phyloP scores from a whole-genome alignment of 345 rosid genomes.

The Brassica juncea region DNA sequence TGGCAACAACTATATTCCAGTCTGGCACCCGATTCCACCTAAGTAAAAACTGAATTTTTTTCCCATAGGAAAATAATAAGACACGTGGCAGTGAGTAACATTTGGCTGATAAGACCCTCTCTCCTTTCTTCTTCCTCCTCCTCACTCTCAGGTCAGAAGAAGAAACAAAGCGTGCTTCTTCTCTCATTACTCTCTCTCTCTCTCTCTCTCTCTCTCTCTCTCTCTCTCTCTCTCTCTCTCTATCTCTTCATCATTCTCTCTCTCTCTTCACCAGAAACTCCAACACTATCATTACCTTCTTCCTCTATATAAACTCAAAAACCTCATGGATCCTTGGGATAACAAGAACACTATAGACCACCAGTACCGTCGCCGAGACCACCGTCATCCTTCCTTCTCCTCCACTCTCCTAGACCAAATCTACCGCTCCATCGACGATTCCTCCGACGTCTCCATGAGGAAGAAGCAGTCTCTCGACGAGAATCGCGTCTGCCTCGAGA shows the following conservation, averaged over 20 bases:
- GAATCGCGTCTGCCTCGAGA: slow-evolving; percentile 18
- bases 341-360: slow-evolving; percentile 1
- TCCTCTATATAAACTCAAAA: slow-evolving; percentile 28
- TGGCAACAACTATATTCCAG: slow-evolving; percentile 12
- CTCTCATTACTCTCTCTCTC: slow-evolving; percentile 8
- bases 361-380: slow-evolving; percentile 32
- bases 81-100: slow-evolving; percentile 35
- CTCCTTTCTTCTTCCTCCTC: background rate
- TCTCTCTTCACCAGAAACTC: slow-evolving; percentile 18
- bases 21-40: slow-evolving; percentile 24
- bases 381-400: slow-evolving; percentile 77
- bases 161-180: slow-evolving; percentile 25
- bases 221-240: slow-evolving; percentile 17
- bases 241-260: slow-evolving; percentile 25
- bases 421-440: slow-evolving; percentile 70
- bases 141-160: background rate
- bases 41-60: background rate
- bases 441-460: slow-evolving; percentile 33
- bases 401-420: slow-evolving; percentile 69
- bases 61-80: background rate
- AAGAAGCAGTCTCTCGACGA: slow-evolving; percentile 14
- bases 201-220: slow-evolving; percentile 22
- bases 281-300: slow-evolving; percentile 40
- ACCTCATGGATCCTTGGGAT: slow-evolving; percentile 52
- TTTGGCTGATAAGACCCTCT: slow-evolving; percentile 23